Percentiles rank a stretch among this genome's conserved stretches.
phyloP scores from a whole-genome alignment of 23 red algal genomes.

The Pyropia haitanensis region DNA sequence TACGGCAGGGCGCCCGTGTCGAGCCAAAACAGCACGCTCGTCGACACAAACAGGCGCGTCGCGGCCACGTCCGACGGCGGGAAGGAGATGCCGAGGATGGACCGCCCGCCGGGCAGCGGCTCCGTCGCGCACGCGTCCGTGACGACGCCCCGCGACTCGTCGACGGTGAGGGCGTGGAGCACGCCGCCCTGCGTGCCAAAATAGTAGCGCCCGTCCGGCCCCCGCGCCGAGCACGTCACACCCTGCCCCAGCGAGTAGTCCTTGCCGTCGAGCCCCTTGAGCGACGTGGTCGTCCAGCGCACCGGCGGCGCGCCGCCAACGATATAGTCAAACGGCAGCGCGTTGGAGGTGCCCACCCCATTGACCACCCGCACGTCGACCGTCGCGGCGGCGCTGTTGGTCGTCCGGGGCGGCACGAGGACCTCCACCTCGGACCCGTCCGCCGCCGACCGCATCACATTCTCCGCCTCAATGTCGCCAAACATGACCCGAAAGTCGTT shows the following conservation, averaged over 20 bases:
- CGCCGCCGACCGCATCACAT: no score
- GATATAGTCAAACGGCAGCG: conserved; percentile 19
- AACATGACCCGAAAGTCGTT: no score
- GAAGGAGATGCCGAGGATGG: conserved; percentile 55
- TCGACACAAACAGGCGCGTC: conserved; percentile 16
- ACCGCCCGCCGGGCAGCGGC: conserved; percentile 1
- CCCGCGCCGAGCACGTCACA: no score
- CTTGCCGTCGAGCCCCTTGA: no score
- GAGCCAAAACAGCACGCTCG: conserved; percentile 39
- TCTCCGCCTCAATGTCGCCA: no score
- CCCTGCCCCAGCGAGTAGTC: no score
- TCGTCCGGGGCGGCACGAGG: no score
- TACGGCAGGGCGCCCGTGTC: conserved; percentile 7
- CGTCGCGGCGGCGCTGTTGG: neutral
- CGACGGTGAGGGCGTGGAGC: conserved; percentile 2
- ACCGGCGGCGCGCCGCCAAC: conserved; percentile 19
- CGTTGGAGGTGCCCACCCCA: conserved; percentile 33
- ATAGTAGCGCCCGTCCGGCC: conserved; percentile 23
- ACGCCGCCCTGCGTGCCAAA: conserved; percentile 3
- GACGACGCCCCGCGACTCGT: neutral
- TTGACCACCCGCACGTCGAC: conserved; percentile 19
- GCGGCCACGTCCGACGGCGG: conserved; percentile 12
- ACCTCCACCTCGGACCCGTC: no score
- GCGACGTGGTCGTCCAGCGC: neutral
- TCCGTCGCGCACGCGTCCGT: no score